Conservation (phyloP, 768 basidiomycete genomes). For the Psilocybe azurescens region DNA sequence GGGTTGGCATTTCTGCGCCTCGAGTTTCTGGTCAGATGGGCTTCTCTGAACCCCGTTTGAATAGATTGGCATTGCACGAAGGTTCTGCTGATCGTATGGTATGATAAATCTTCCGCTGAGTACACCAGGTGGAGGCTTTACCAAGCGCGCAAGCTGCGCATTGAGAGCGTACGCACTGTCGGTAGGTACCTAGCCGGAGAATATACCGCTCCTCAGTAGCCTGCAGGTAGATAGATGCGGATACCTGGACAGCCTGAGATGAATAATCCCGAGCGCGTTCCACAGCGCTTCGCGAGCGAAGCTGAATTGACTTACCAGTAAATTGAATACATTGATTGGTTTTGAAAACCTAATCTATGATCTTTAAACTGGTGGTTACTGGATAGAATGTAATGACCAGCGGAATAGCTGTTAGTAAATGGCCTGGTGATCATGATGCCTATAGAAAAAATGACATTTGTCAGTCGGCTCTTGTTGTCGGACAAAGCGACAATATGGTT, state of each 20-base stretch:
- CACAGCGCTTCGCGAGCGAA: background rate
- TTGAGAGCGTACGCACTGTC: background rate
- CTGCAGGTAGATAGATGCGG: background rate
- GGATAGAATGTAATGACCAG: background rate
- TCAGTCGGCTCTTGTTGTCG: background rate
- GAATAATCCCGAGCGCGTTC: background rate
- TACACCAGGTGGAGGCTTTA: background rate
- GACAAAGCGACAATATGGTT: background rate
- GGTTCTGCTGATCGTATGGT: background rate
- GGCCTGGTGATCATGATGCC: too few species aligned
- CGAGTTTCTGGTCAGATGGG: background rate
- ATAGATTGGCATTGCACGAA: background rate
- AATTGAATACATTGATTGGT: background rate
- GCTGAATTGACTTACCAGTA: background rate
- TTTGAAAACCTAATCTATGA: background rate
- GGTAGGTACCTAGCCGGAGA: background rate
- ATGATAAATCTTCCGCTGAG: background rate
- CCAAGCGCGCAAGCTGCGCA: background rate
- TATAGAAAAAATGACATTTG: too few species aligned
- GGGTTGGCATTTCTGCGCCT: background rate
- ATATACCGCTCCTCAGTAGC: background rate
- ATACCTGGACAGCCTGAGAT: background rate
- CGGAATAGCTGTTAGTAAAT: background rate
- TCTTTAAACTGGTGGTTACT: background rate
- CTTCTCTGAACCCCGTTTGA: background rate